A percentile compares a stretch with the other conserved stretches of the same genome.
Evolutionary conservation across 306 rosid genomes (phyloP).

Genomic region (Potentilla sterilis): DNA sequence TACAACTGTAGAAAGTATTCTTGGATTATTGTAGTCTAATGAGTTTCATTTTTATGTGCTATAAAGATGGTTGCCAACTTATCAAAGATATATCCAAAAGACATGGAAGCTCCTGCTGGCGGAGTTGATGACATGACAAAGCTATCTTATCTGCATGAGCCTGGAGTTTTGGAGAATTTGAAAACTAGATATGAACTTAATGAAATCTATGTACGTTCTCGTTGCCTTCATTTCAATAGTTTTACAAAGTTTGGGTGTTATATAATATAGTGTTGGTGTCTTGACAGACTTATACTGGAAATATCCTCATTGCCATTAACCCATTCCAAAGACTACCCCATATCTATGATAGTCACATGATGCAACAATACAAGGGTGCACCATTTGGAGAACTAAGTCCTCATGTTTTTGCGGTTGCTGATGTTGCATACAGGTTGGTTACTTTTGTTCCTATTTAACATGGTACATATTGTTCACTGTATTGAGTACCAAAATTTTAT

Average conservation of each 20-base stretch:
- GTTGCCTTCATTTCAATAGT: constrained; percentile 23
- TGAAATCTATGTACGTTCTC: constrained; percentile 76
- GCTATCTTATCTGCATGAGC: constrained; percentile 95
- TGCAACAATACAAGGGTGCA: constrained; percentile 99
- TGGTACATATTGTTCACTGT: constrained; percentile 17
- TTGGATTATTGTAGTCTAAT: not conserved
- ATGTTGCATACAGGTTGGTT: constrained; percentile 99
- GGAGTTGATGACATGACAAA: constrained; percentile 99
- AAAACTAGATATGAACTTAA: constrained; percentile 88
- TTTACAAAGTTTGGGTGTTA: not conserved
- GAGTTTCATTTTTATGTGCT: constrained; percentile 24
- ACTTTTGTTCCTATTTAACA: constrained; percentile 18
- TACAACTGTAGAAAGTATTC: not conserved
- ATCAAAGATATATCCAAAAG: constrained; percentile 77
- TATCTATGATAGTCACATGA: constrained; percentile 86
- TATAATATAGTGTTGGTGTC: not conserved
- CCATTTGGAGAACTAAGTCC: constrained; percentile 96
- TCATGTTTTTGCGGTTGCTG: constrained; percentile 98
- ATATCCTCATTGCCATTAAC: constrained; percentile 93
- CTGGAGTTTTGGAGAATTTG: constrained; percentile 92
- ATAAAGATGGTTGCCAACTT: constrained; percentile 62
- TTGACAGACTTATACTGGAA: constrained; percentile 95
- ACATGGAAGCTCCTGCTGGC: constrained; percentile 88
- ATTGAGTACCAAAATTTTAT: constrained; percentile 18
- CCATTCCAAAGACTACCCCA: constrained; percentile 98